Base-by-base conservation (phyloP, 2,329 filamentous ascomycete genomes). In the Alternaria postmessia region DNA sequence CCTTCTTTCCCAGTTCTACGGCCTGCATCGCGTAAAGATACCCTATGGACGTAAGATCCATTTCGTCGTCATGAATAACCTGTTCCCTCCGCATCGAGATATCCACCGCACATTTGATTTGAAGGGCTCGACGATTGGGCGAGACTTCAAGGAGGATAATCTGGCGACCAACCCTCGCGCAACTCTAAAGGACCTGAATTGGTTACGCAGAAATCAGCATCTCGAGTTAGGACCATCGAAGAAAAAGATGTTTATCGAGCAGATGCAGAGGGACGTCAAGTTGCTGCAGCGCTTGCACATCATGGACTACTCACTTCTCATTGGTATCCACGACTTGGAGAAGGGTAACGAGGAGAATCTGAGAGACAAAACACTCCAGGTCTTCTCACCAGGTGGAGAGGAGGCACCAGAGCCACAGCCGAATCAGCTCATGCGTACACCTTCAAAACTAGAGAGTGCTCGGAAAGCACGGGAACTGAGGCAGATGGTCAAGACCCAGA, bases 1-100 rank as follows among this genome's bases (percentile, higher is more conserved):
- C 0, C 85, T 99, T 26, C 89, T 99, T 51, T 98, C 94, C 20
- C 95, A 99, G 74, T 99, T 99, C 76, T 99, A 98, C 75, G 95
- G 95, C 49, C 85, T 99, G 18, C 95, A 99, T 80, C 89, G 95
- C 62, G 95, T 99, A 72, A 99, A 99, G 85, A 96, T 97, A 84
- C 93, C 94, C 0, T 98, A 97, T 76, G 95, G 95, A 64, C 91
- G 94, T 75, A 99, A 99, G 82, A 97, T 98, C 56, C 95, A 99
- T 80, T 99, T 99, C 71, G 95, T 99, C 61, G 94, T 99, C 76
- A 99, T 99, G 95, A 99, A 99, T 84, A 99, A 99, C 78, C 86
- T 99, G 16, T 99, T 99, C 75, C 95, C 95, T 12, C 94, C 95
- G 7, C 95, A 99, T 81, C 88, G 94, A 69, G 95, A 99, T 78